Conservation (phyloP, 805 yeast genomes). For the Ogataea zsoltii region DNA sequence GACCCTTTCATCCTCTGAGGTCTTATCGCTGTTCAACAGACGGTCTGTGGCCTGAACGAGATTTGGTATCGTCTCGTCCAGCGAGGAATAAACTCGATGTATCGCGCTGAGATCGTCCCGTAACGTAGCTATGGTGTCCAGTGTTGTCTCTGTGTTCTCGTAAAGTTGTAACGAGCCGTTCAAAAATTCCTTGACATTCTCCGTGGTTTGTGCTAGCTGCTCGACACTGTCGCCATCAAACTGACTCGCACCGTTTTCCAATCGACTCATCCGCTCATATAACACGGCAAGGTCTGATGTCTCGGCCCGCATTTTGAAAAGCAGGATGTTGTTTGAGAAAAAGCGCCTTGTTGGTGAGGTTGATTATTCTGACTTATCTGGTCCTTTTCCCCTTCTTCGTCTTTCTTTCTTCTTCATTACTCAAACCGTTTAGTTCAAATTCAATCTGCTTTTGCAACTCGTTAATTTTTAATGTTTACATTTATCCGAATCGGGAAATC, state of each 20-base stretch:
- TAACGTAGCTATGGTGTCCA: slow-evolving; percentile 22
- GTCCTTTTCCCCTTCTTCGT: background rate
- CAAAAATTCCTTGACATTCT: background rate
- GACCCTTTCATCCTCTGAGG: background rate
- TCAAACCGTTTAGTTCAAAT: background rate
- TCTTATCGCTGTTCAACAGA: background rate
- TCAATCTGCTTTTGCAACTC: slow-evolving; percentile 4
- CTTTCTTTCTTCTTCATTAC: background rate
- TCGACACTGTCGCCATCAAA: background rate
- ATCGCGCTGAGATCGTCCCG: slow-evolving; percentile 33
- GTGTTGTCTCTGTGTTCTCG: background rate
- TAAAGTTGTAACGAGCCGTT: background rate
- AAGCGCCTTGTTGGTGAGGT: background rate
- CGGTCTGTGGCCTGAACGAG: slow-evolving; percentile 31
- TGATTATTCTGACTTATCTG: background rate
- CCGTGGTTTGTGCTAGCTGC: background rate
- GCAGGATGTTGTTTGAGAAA: too few relatives aligned
- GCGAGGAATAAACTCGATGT: slow-evolving; percentile 31
- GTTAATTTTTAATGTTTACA: slow-evolving; percentile 6
- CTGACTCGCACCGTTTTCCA: background rate
- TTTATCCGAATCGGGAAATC: slow-evolving; percentile 8
- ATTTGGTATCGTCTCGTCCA: slow-evolving; percentile 38
- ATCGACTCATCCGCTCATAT: background rate
- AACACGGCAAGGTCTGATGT: background rate
- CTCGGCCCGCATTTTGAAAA: background rate